Evolutionary conservation across 192 early-diverging fungal species (phyloP), one percentile per base, ranked within the genome.

Genomic region (Oehlia diaphana): DNA sequence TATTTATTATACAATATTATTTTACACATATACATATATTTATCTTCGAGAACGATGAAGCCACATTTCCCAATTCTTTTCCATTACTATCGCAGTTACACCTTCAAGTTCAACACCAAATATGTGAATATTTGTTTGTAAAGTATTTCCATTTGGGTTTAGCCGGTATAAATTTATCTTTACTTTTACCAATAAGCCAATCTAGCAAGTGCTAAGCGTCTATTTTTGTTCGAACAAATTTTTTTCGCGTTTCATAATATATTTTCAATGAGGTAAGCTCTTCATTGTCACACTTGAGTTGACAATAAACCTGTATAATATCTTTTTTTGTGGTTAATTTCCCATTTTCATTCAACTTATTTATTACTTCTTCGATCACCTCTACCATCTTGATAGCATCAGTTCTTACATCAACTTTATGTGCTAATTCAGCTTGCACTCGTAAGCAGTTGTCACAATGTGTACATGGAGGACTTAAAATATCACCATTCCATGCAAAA

Each of bases 401-500:
- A 35, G 67, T 39, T 33, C 2, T 69, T 33, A 69, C 23, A 69
- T 69, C 19, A 69, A 42, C 37, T 69, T 39, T 69, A 6, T 9
- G 16, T 69, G 37, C 35, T 13, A 35, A 14, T 69, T 69, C n/a
- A 64, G 19, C 9, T 64, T 64, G n/a, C 26, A n/a, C 37, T 69
- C 67, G 5, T 69, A 69, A 39, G n/a, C 35, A 69, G 19, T 69
- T 69, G 13, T 69, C 19, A 69, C 35, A 69, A 33, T 69, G 2
- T 7, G 6, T 14, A 69, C 35, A 69, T 69, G 37, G 67, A 39
- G 37, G 19, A 69, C 19, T 69, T 33, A 69, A 35, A 69, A n/a
- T 69, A 42, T 69, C 19, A 69, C 67, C 67, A 69, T 69, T 69
- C 19, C 19, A 69, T 69, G 67, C 35, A 42, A 69, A 69, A 42